Evolutionary conservation across 192 early-diverging fungal genomes (phyloP), one percentile per base, ranked within the genome.

Genomic region (Coemansia erecta): DNA sequence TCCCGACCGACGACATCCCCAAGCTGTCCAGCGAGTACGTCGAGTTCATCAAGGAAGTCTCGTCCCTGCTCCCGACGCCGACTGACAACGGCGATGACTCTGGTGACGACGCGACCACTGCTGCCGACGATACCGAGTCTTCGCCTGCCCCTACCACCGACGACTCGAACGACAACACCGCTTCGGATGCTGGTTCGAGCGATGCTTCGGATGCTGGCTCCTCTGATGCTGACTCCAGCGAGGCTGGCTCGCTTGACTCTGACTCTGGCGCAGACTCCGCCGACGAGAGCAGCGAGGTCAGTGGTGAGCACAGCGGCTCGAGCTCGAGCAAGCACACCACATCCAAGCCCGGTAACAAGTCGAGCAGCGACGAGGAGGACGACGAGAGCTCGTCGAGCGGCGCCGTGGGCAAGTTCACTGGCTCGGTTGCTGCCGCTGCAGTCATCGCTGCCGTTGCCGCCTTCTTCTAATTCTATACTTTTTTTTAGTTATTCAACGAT

Each of bases 381-480:
- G 37, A 63, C 21, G 17, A 40, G 17, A 43, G 31, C 46, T 22
- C 35, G 33, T 44, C 51, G 37, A 63, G 53, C 43, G 55, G 61
- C 39, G 62, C 58, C 51, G 58, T 44, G 17, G 55, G 46, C 31
- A 33, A 45, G 35, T 54, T 53, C 18, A 63, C 58, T 46, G 57
- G 33, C 53, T 59, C 57, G 42, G 46, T 53, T 37, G 62, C 52
- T n/a, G 66, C 56, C 35, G 64, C 63, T 46, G 72, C 62, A 5
- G 43, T 53, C 14, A 45, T 53, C 12, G 35, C 56, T 57, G 65
- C 61, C 28, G 56, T 53, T 35, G 64, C 50, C 23, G 60, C 67
- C 48, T 54, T 75, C 60, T 73, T 73, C 65, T 73, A 73, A 66
- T 59, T 66, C 56, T 63, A 56, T 37, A 37, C 35, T 37, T 11